Percentiles rank a stretch among this genome's conserved stretches.
Evolutionary conservation across 2,329 filamentous ascomycete genomes (phyloP).

Genomic region (Aspergillus jensenii): DNA sequence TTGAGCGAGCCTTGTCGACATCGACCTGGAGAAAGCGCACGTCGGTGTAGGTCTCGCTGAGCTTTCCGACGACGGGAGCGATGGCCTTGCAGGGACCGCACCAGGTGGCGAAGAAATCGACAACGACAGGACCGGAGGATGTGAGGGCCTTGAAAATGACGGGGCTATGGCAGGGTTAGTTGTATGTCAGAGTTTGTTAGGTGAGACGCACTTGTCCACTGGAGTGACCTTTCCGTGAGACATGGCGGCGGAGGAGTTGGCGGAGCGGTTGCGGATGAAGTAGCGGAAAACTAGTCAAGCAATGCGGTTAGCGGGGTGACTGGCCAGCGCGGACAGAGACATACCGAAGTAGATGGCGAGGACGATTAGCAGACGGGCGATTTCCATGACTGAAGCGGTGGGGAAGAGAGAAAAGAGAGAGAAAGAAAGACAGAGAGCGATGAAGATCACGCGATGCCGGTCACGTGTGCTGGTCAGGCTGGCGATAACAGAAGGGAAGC

Average conservation of each 20-base stretch:
- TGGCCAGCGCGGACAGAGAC: not conserved
- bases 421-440: too few species aligned
- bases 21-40: constrained; percentile 57
- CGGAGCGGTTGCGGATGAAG: constrained; percentile 14
- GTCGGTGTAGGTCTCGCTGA: constrained; percentile 51
- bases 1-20: constrained; percentile 52
- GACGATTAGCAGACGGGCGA: constrained; percentile 12
- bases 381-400: constrained; percentile 9
- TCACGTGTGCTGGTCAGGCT: too few species aligned
- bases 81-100: constrained; percentile 59
- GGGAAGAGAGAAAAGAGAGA: too few species aligned
- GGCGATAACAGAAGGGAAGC: constrained; percentile 12
- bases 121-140: constrained; percentile 52
- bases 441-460: too few species aligned
- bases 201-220: constrained; percentile 34
- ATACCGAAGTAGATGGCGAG: constrained; percentile 17
- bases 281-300: constrained; percentile 14
- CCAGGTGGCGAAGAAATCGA: constrained; percentile 58
- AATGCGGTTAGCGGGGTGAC: not conserved
- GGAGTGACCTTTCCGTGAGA: constrained; percentile 38
- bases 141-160: constrained; percentile 58
- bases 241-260: constrained; percentile 23
- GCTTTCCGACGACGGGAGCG: constrained; percentile 51
- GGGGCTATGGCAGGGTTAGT: constrained; percentile 38
- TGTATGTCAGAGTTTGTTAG: not conserved